Evolutionary conservation across 345 rosid species (phyloP), one percentile per base, ranked within the genome.

Genomic region (Raphanus raphanistrum): DNA sequence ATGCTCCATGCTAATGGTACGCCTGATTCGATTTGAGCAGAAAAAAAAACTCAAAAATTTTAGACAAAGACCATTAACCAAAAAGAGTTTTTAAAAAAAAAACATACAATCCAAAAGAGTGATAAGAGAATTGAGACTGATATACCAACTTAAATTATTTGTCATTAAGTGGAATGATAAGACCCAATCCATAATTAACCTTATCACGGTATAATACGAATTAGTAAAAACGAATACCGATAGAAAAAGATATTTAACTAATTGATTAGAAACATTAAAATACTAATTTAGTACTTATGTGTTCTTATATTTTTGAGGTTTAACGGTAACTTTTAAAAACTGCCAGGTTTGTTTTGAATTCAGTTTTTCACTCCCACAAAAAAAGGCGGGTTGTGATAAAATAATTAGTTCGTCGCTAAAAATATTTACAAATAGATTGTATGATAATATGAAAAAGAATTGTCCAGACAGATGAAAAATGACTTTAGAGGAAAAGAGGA

Each of bases 401-500:
- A 15, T 5, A 15, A 45, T 61, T 29, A 16, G 43, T 5, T 41
- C 28, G 70, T 25, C 63, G 17, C 8, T 21, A 21, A 17, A 62
- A 61, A 16, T 8, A 43, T n/a, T 25, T 35, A 55, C 21, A 45
- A 67, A 17, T 2, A 58, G 27, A 5, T 16, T 58, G 58, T 1
- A 50, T 50, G 45, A 69, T 33, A 62, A 61, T 26, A 63, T 6
- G 32, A 52, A 28, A 13, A 70, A 63, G 63, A 16, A 10, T 64
- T 36, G 64, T 70, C 71, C 33, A 16, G 7, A 45, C 4, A 45
- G 3, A 36, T 12, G 43, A 45, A 1, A 45, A 45, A 13, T 15
- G 58, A 45, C 13, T 12, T 4, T 9, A 68, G 1, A 60, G 12
- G 54, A 68, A 32, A 76, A 62, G 45, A 64, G 12, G 81, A 78